Conservation (phyloP, 75 land plant species). For the Selaginella tamariscina region DNA sequence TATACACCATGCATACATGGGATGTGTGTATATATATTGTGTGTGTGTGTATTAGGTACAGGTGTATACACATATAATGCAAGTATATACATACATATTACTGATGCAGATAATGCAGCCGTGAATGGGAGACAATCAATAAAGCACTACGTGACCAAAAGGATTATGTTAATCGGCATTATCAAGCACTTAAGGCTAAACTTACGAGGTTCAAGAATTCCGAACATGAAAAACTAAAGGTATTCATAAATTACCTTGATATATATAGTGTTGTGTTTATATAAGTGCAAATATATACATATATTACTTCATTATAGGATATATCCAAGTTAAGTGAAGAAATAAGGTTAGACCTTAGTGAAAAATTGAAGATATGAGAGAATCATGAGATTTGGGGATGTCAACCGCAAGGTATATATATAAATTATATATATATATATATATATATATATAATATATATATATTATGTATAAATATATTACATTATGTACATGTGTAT, state of each 20-base stretch:
- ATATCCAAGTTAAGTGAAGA: constrained; percentile 25
- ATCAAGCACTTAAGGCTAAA: constrained; percentile 14
- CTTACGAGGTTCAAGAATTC: constrained; percentile 13
- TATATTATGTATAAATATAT: too few relatives aligned
- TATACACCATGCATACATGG: background rate
- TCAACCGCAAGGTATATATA: constrained; percentile 18
- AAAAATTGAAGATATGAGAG: constrained; percentile 13
- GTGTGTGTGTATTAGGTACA: too few relatives aligned
- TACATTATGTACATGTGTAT: too few relatives aligned
- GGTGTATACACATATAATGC: too few relatives aligned
- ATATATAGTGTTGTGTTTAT: background rate
- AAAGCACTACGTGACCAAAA: constrained; percentile 27
- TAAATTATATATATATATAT: background rate
- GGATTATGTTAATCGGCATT: constrained; percentile 24
- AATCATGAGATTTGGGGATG: constrained; percentile 14
- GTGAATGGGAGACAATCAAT: constrained; percentile 26
- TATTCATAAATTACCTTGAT: background rate
- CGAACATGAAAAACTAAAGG: constrained; percentile 29
- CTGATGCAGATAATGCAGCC: constrained; percentile 13
- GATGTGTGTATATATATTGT: background rate
- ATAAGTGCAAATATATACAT: background rate
- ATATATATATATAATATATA: background rate
- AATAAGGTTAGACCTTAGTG: constrained; percentile 13
- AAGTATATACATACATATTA: background rate
- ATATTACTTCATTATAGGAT: constrained; percentile 12